Conservation (phyloP, 768 basidiomycete genomes). For the Cubamyces lactineus region DNA sequence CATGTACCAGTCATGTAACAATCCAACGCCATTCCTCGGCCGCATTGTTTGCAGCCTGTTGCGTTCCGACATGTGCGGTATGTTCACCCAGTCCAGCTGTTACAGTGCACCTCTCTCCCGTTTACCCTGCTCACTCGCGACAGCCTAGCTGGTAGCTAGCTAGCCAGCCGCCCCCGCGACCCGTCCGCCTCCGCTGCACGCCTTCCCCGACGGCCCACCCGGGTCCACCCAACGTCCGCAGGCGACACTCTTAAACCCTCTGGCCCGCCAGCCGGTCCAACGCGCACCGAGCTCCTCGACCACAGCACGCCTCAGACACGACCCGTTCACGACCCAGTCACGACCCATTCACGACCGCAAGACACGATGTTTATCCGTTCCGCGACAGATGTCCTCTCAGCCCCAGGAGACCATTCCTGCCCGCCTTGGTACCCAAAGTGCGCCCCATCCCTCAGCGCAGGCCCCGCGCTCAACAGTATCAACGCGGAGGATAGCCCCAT, state of each 20-base stretch:
- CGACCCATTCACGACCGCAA: background rate
- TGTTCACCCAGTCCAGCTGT: background rate
- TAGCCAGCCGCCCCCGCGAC: background rate
- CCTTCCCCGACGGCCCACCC: background rate
- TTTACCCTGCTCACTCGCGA: background rate
- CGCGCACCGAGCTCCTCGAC: background rate
- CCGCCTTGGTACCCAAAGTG: constrained; percentile 16
- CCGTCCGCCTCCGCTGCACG: constrained; percentile 4
- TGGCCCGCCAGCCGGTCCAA: background rate
- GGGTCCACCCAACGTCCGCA: constrained; percentile 2
- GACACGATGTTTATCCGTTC: constrained; percentile 20
- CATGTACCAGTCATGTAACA: constrained; percentile 14
- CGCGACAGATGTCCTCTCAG: background rate
- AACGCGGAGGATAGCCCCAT: constrained; percentile 1
- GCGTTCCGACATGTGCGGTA: background rate
- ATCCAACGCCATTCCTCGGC: constrained; percentile 14
- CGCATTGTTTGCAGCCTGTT: background rate
- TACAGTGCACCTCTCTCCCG: background rate
- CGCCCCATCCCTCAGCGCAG: constrained; percentile 23
- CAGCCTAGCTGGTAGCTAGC: too few species aligned
- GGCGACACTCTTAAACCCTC: background rate
- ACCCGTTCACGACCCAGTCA: background rate
- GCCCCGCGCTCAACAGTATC: constrained; percentile 23
- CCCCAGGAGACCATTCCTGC: constrained; percentile 5
- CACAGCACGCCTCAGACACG: constrained; percentile 5